Conservation (phyloP, 2,329 filamentous ascomycete genomes). For the Colletotrichum costaricense region DNA sequence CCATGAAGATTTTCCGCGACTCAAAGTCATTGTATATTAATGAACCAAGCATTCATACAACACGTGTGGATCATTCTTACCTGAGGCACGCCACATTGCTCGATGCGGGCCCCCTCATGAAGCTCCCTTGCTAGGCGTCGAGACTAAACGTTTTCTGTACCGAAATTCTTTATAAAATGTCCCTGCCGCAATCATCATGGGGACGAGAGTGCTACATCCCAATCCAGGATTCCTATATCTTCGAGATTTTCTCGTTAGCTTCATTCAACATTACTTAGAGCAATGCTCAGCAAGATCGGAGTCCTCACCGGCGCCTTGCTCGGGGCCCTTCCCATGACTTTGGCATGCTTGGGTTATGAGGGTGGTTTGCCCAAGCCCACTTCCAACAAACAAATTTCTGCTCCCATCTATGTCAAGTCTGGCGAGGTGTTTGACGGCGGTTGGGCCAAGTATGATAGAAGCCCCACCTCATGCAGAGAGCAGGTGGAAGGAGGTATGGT, state of each 20-base stretch:
- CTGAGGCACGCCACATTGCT: background rate
- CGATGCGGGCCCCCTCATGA: background rate
- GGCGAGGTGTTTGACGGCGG: background rate
- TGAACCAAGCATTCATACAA: background rate
- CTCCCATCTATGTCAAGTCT: background rate
- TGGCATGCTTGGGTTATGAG: background rate
- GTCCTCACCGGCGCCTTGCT: background rate
- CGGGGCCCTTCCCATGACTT: background rate
- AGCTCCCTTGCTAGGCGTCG: too few species aligned
- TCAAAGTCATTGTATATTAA: background rate
- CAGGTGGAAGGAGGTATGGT: background rate
- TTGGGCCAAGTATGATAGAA: background rate
- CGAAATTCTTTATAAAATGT: background rate
- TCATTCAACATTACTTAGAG: background rate
- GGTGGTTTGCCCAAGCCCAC: background rate
- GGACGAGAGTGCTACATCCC: background rate
- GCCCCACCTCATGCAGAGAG: background rate
- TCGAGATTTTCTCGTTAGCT: too few species aligned
- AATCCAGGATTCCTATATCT: background rate
- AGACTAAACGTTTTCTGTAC: too few species aligned
- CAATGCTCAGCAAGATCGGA: background rate
- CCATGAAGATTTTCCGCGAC: background rate
- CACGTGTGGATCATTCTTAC: background rate
- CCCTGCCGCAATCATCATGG: background rate
- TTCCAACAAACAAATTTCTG: background rate